Conservation (phyloP, 2,329 filamentous ascomycete genomes). For the Aspergillus clavatus region DNA sequence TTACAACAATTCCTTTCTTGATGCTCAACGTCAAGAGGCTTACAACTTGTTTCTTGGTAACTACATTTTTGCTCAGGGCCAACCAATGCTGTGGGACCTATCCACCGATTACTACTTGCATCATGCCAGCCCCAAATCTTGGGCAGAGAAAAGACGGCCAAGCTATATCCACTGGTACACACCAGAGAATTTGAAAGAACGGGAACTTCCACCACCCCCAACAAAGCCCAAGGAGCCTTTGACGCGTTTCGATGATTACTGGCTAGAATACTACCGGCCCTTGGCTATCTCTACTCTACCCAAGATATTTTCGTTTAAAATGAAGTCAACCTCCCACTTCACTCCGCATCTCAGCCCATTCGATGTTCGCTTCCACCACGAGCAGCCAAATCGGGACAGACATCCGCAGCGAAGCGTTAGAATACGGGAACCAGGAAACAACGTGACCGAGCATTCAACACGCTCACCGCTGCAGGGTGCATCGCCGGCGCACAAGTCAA, state of each 20-base stretch:
- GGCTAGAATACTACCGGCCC: constrained; percentile 94
- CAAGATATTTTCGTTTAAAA: constrained; percentile 88
- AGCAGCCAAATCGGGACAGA: constrained; percentile 56
- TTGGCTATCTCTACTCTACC: constrained; percentile 80
- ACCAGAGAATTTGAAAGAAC: constrained; percentile 62
- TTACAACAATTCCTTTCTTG: constrained; percentile 97
- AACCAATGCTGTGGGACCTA: constrained; percentile 96
- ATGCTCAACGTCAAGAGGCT: constrained; percentile 95
- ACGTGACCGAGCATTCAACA: constrained; percentile 41
- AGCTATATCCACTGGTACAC: constrained; percentile 91
- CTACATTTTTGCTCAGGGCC: constrained; percentile 79
- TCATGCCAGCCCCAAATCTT: constrained; percentile 73
- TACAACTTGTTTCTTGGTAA: constrained; percentile 97
- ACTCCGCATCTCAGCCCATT: constrained; percentile 85
- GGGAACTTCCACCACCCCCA: constrained; percentile 50
- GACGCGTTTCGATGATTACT: constrained; percentile 81
- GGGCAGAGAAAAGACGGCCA: constrained; percentile 57
- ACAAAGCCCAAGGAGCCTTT: constrained; percentile 27
- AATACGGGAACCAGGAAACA: constrained; percentile 58
- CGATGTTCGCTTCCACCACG: constrained; percentile 60
- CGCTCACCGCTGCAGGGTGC: constrained; percentile 17
- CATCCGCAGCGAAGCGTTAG: constrained; percentile 54
- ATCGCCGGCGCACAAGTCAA: constrained; percentile 16
- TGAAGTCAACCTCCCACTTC: constrained; percentile 84
- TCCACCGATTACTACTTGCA: constrained; percentile 94